Conservation (phyloP, 805 yeast species). For the Grigorovia jiainica region DNA sequence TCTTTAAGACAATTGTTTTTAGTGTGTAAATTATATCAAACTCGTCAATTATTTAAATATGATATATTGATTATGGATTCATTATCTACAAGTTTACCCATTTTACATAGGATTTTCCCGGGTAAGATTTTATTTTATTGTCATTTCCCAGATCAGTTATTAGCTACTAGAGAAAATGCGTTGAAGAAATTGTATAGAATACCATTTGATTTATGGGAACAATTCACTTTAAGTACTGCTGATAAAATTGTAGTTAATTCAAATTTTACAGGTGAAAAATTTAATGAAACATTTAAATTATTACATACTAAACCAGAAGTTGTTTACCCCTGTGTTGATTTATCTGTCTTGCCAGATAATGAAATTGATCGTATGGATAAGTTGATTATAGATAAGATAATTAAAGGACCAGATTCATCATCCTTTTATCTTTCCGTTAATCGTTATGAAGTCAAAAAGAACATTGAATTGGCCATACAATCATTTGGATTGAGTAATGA, state of each 20-base stretch:
- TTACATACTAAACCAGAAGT: conserved; percentile 24
- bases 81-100: conserved; percentile 68
- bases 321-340: conserved; percentile 58
- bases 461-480: conserved; percentile 65
- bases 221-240: conserved; percentile 63
- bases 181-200: conserved; percentile 58
- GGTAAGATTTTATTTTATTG: conserved; percentile 71
- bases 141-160: conserved; percentile 87
- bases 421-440: conserved; percentile 64
- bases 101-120: conserved; percentile 39
- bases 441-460: conserved; percentile 82
- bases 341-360: conserved; percentile 22
- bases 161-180: conserved; percentile 49
- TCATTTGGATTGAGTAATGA: conserved; percentile 43
- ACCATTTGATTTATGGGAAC: conserved; percentile 82
- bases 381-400: conserved; percentile 11
- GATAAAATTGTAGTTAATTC: conserved; percentile 86
- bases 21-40: conserved; percentile 35
- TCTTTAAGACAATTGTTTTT: conserved; percentile 72
- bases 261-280: conserved; percentile 65
- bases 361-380: conserved; percentile 11
- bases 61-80: conserved; percentile 86
- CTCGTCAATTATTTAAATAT: conserved; percentile 39
- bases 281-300: conserved; percentile 50
- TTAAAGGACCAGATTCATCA: conserved; percentile 8